A percentile compares a stretch with the other conserved stretches of the same genome.
Evolutionary conservation across 106 monocot genomes (phyloP).

Genomic region (Allium fistulosum): DNA sequence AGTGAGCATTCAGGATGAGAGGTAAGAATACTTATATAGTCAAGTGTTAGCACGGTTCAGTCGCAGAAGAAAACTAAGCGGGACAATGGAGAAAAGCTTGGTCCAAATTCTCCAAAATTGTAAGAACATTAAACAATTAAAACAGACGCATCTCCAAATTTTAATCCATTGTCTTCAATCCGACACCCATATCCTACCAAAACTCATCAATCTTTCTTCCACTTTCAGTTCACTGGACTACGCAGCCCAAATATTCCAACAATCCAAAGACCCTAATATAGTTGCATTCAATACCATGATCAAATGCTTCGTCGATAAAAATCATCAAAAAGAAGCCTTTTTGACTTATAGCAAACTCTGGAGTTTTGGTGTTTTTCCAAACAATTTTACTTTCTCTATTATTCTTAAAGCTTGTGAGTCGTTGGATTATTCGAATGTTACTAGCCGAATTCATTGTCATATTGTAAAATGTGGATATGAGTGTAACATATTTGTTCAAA

Average conservation of each 20-base stretch:
- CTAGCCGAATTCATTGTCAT: constrained; percentile 25
- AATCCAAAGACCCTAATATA: constrained; percentile 11
- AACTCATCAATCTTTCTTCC: constrained; percentile 20
- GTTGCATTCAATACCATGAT: constrained; percentile 46
- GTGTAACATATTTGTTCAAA: constrained; percentile 30
- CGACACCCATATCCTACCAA: constrained; percentile 20
- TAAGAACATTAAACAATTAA: constrained; percentile 15
- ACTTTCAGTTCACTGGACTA: constrained; percentile 15
- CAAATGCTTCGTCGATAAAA: constrained; percentile 12
- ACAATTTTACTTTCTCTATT: constrained; percentile 53
- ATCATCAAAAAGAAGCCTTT: constrained; percentile 8
- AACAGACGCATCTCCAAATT: constrained; percentile 39
- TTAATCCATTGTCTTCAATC: constrained; percentile 16
- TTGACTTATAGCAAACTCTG: constrained; percentile 9
- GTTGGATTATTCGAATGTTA: not conserved
- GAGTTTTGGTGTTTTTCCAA: constrained; percentile 11
- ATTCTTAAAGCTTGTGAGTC: constrained; percentile 20
- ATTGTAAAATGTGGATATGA: constrained; percentile 31
- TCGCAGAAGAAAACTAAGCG: not conserved
- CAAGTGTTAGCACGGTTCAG: too few relatives aligned
- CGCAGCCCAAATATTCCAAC: constrained; percentile 13
- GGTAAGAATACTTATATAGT: too few relatives aligned
- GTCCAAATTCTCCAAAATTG: constrained; percentile 19
- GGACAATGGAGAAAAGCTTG: constrained; percentile 24
- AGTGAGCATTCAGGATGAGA: too few relatives aligned